Evolutionary conservation across 495 filamentous ascomycete genomes (phyloP).

Genomic region (Aspergillus diversus): DNA sequence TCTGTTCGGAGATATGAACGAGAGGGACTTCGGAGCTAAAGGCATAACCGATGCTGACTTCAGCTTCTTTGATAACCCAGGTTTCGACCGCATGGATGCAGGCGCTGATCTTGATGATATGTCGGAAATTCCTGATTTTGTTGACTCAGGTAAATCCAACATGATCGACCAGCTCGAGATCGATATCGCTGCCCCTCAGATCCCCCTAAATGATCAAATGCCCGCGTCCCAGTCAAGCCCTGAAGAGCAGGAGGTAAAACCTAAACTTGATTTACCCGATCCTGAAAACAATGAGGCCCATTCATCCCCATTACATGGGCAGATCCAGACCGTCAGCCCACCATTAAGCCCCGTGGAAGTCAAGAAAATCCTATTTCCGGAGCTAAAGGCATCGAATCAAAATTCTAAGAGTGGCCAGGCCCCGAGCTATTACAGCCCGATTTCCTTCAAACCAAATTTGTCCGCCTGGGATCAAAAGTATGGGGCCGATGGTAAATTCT

Average conservation of each 20-base stretch:
- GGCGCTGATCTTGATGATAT: conserved; percentile 16
- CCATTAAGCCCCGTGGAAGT: conserved; percentile 55
- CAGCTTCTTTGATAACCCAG: conserved; percentile 81
- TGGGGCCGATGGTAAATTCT: conserved; percentile 52
- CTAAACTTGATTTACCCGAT: conserved; percentile 14
- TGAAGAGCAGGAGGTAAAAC: conserved; percentile 5
- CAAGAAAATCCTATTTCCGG: conserved; percentile 51
- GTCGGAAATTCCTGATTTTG: conserved; percentile 21
- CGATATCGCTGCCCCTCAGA: conserved; percentile 5
- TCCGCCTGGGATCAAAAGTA: conserved; percentile 56
- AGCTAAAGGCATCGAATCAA: conserved; percentile 20
- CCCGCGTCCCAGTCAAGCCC: conserved; percentile 1
- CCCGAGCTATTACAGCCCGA: conserved; percentile 52
- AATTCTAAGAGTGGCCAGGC: conserved; percentile 15
- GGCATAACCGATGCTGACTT: conserved; percentile 90
- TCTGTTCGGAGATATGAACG: conserved; percentile 71
- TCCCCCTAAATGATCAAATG: conserved; percentile 8
- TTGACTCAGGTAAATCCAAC: conserved; percentile 18
- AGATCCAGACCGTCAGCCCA: conserved; percentile 47
- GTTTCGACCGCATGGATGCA: conserved; percentile 39
- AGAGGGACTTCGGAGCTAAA: conserved; percentile 76
- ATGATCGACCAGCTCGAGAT: conserved; percentile 7
- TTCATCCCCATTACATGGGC: conserved; percentile 25
- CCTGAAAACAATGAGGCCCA: conserved; percentile 3
- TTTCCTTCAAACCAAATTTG: conserved; percentile 50